phyloP scores from a whole-genome alignment of 2,329 filamentous ascomycete species.

The Fusarium vanettenii region DNA sequence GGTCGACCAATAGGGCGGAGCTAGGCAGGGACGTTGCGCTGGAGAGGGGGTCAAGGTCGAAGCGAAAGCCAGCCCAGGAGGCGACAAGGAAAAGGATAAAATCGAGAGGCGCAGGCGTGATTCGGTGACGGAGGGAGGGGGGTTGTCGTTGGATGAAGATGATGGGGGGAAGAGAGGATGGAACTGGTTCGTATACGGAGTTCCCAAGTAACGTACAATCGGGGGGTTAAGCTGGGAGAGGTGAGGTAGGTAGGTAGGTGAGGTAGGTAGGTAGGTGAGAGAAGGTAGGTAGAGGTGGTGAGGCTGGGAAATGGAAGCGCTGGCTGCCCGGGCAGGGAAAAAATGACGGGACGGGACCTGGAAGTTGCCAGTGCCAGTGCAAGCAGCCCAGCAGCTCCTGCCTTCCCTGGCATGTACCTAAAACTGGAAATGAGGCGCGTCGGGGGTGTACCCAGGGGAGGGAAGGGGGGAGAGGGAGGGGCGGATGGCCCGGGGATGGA shows the following conservation, averaged over 20 bases:
- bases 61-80: constrained; percentile 4
- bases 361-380: constrained; percentile 6
- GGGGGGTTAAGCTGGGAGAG: constrained; percentile 9
- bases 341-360: constrained; percentile 36
- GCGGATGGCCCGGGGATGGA: constrained; percentile 14
- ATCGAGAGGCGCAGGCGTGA: constrained; percentile 9
- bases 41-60: constrained; percentile 19
- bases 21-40: constrained; percentile 35
- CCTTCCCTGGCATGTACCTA: constrained; percentile 36
- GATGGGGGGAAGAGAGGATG: constrained; percentile 15
- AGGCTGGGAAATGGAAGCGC: constrained; percentile 38
- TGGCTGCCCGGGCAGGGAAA: constrained; percentile 18
- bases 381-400: constrained; percentile 19
- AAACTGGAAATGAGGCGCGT: constrained; percentile 45
- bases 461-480: constrained; percentile 11
- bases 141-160: constrained; percentile 33
- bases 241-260: constrained; percentile 3
- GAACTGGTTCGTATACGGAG: constrained; percentile 20
- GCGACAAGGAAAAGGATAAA: neutral
- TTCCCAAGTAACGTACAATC: constrained; percentile 19
- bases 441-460: constrained; percentile 13
- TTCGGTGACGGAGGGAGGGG: constrained; percentile 9
- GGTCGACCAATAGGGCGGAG: constrained; percentile 40
- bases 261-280: constrained; percentile 28
- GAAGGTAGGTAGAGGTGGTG: constrained; percentile 23